Conservation (phyloP, 768 basidiomycete genomes). For the Tylopilus vinaceipallidus region DNA sequence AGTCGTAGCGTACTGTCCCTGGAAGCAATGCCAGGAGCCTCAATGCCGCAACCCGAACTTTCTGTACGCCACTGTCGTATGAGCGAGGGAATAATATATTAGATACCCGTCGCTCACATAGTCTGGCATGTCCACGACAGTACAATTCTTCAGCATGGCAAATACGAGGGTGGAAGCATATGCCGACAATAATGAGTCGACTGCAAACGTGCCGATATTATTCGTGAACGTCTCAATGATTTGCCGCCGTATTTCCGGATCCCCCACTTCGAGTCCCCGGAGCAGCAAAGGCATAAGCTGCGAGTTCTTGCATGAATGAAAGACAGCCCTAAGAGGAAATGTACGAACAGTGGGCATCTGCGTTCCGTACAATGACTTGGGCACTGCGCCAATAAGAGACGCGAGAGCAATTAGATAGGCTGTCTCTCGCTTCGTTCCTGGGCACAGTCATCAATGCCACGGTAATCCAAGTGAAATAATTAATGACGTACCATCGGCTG, state of each 20-base stretch:
- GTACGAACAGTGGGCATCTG: constrained; percentile 59
- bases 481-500: constrained; percentile 45
- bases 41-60: constrained; percentile 73
- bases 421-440: constrained; percentile 54
- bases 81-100: neutral
- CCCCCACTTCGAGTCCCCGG: constrained; percentile 76
- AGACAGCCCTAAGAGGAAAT: neutral
- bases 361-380: constrained; percentile 68
- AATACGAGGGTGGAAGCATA: constrained; percentile 71
- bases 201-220: constrained; percentile 59
- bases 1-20: constrained; percentile 72
- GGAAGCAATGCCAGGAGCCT: constrained; percentile 75
- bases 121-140: constrained; percentile 48
- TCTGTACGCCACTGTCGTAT: constrained; percentile 40
- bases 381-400: constrained; percentile 75
- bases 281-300: constrained; percentile 89
- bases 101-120: constrained; percentile 41
- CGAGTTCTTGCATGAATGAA: neutral
- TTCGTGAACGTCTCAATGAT: constrained; percentile 78
- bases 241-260: constrained; percentile 69
- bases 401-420: constrained; percentile 83
- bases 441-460: neutral
- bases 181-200: constrained; percentile 53
- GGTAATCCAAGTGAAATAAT: neutral
- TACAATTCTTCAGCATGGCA: constrained; percentile 67